Base-by-base conservation (phyloP, 192 early-diverging fungal species). In the Backusella tuberculispora region DNA sequence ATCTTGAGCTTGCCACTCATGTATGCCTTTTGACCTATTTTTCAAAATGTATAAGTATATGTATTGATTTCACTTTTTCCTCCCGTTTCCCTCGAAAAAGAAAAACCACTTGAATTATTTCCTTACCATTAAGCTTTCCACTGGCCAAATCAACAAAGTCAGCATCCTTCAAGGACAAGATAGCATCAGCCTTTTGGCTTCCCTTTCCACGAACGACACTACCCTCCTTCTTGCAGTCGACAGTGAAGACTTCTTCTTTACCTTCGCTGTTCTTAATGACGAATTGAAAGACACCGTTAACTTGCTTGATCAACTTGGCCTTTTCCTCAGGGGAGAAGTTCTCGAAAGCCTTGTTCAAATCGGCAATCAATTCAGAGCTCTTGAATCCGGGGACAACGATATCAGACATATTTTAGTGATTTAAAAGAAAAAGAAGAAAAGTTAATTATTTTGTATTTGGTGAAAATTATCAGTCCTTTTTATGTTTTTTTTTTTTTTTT, bases 1-100 rank as follows among this genome's bases (percentile, higher is more conserved):
- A 88, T 80, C 83, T 98, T 98, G 79, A 94, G 88, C 84, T 98
- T 97, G 56, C 96, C 95, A 47, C 85, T 75, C 95, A 97, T 95
- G 80, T 96, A 97, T 44, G 94, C 90, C 82, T 94, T 93, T 90
- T 98, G 96, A 12, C 92, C 80, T 81, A 74, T 63, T 24, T 29
- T n/a, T 7, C 34, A 40, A 43, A 56, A 66, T 46, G 10, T 0
- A 21, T 37, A 64, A 43, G 8, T 46, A 40, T 17, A 9, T 29
- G 19, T 45, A 43, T 43, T 26, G 3, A 17, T 69, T 69, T 42
- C 43, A 26, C 10, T 12, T 29, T 48, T 47, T 70, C 21, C 42
- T 2, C 29, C 29, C 29, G 2, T 34, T 2, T 34, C 29, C 0
- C 29, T 34, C 29, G 29, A 34, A 34, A 34, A 34, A 34, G 29